phyloP scores from a whole-genome alignment of 1,284 basidiomycete genomes.

The Erythrobasidium hasegawianum region DNA sequence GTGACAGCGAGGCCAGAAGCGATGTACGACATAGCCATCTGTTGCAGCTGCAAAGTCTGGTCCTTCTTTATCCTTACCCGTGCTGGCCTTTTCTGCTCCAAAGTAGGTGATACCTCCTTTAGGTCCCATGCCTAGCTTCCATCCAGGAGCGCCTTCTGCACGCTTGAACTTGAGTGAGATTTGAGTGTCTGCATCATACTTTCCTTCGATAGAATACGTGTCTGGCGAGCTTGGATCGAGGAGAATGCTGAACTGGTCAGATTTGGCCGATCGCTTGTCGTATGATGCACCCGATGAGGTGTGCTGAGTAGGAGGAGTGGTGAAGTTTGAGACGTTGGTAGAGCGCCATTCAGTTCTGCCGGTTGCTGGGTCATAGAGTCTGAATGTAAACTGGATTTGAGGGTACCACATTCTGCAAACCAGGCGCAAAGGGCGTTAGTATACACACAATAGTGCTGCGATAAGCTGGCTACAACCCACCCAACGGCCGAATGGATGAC shows the following conservation, averaged over 20 bases:
- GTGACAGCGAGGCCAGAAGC: slow-evolving; percentile 77
- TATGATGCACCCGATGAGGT: slow-evolving; percentile 51
- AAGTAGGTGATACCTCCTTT: slow-evolving; percentile 89
- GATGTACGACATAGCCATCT: slow-evolving; percentile 85
- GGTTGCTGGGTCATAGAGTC: slow-evolving; percentile 76
- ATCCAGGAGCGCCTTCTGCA: slow-evolving; percentile 70
- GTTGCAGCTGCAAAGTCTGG: slow-evolving; percentile 49
- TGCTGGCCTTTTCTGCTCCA: slow-evolving; percentile 55
- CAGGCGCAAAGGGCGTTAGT: too few relatives aligned
- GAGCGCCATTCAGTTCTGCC: slow-evolving; percentile 81
- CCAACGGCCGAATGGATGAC: slow-evolving; percentile 93
- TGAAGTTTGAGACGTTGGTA: slow-evolving; percentile 79
- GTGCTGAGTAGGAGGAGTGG: slow-evolving; percentile 55
- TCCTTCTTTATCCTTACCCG: slow-evolving; percentile 53
- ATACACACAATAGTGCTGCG: too few relatives aligned
- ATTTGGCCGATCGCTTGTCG: slow-evolving; percentile 81
- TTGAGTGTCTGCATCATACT: slow-evolving; percentile 74
- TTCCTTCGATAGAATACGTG: slow-evolving; percentile 73
- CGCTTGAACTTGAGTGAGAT: slow-evolving; percentile 70
- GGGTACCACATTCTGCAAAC: slow-evolving; percentile 83
- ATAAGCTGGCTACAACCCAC: too few relatives aligned
- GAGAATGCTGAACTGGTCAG: slow-evolving; percentile 74
- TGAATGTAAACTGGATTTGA: slow-evolving; percentile 92
- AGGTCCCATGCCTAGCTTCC: slow-evolving; percentile 84
- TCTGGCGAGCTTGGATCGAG: slow-evolving; percentile 63